phyloP scores from a whole-genome alignment of 164 flowering plant species.

The Liriodendron chinense region DNA sequence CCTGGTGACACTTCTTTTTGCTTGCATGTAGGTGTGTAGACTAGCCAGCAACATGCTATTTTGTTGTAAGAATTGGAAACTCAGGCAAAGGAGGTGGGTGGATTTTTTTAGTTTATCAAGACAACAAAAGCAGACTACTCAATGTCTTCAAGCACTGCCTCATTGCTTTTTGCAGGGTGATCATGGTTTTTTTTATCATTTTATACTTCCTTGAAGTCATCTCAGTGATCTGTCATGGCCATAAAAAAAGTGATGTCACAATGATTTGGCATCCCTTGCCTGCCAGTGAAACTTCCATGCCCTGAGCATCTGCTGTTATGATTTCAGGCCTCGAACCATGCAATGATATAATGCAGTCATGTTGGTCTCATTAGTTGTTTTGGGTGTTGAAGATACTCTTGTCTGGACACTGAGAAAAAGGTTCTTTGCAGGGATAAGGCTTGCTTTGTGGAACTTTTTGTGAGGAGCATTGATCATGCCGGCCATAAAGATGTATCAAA shows the following conservation, averaged over 20 bases:
- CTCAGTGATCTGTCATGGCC: neutral
- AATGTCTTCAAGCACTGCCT: neutral
- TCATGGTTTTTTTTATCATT: neutral
- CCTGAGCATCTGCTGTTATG: neutral
- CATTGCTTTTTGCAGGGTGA: constrained; percentile 4
- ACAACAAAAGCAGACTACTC: neutral
- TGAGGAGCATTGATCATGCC: constrained; percentile 84
- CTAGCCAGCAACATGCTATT: neutral
- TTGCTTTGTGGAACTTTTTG: constrained; percentile 79
- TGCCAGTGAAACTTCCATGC: constrained; percentile 1
- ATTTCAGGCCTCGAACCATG: constrained; percentile 6
- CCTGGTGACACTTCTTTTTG: neutral
- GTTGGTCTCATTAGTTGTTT: neutral
- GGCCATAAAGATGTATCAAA: constrained; percentile 95
- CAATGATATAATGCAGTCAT: constrained; percentile 5
- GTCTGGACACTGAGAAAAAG: neutral
- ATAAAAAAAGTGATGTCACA: neutral
- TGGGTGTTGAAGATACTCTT: neutral
- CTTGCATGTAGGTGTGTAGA: neutral
- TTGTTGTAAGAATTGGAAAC: neutral
- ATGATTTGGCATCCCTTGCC: constrained; percentile 2
- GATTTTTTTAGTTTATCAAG: neutral
- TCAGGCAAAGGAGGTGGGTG: neutral
- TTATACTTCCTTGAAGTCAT: neutral
- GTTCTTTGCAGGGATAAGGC: constrained; percentile 69